Conservation (phyloP, 2,329 filamentous ascomycete species). For the Cercospora sojina region DNA sequence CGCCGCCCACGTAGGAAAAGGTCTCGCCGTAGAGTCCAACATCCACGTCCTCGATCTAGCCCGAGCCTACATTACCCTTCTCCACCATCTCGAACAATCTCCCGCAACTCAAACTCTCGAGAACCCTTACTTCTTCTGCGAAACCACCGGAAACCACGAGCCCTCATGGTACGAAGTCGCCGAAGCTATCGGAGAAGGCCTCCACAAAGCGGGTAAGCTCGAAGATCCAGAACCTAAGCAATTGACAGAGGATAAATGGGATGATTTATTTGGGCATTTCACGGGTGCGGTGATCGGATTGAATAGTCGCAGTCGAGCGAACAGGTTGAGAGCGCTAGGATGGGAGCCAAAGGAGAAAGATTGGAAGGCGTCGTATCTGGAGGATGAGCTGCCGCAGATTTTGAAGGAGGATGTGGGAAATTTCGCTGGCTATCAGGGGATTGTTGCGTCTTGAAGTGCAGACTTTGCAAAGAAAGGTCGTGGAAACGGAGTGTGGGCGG, state of each 20-base stretch:
- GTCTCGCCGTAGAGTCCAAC: conserved; percentile 44
- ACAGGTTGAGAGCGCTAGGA: conserved; percentile 47
- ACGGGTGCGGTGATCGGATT: conserved; percentile 43
- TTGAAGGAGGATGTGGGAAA: conserved; percentile 34
- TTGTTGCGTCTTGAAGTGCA: conserved; percentile 15
- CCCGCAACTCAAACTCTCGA: conserved; percentile 36
- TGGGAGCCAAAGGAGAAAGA: conserved; percentile 50
- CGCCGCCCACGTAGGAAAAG: conserved; percentile 48
- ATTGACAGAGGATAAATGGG: conserved; percentile 42
- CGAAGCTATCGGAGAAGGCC: conserved; percentile 39
- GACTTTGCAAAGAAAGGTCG: background rate
- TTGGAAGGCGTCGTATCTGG: conserved; percentile 40
- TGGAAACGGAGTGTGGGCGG: too few species aligned
- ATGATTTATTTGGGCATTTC: conserved; percentile 43
- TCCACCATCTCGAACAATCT: conserved; percentile 47
- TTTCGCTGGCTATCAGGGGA: conserved; percentile 26
- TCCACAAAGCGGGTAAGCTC: conserved; percentile 44
- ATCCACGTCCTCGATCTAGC: conserved; percentile 53
- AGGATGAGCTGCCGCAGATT: conserved; percentile 47
- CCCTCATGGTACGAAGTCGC: conserved; percentile 47
- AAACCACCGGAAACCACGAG: conserved; percentile 44
- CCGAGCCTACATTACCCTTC: conserved; percentile 45
- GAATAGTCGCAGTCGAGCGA: conserved; percentile 47
- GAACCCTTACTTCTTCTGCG: conserved; percentile 54
- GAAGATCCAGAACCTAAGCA: conserved; percentile 39